Evolutionary conservation across 2,329 filamentous ascomycete species (phyloP).

Genomic region (Paecilomyces variotii): DNA sequence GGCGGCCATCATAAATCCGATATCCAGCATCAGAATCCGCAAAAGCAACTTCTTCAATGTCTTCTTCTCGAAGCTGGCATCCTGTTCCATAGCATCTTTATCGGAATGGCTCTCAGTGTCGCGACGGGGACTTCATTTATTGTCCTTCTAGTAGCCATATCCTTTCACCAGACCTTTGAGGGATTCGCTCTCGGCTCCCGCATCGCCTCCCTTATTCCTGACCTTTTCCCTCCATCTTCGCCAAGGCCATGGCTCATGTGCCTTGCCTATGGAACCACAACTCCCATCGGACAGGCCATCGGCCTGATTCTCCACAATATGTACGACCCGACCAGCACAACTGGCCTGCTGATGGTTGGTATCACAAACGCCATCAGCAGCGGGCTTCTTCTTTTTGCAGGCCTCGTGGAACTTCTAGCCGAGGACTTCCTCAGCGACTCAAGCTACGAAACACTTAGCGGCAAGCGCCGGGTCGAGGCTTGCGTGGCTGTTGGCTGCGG

Average conservation of each 20-base stretch:
- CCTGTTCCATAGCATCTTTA: slow-evolving; percentile 77
- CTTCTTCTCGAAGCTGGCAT: slow-evolving; percentile 75
- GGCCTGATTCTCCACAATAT: slow-evolving; percentile 68
- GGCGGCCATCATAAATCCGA: slow-evolving; percentile 13
- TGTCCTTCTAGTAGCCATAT: slow-evolving; percentile 71
- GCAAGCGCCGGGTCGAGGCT: slow-evolving; percentile 52
- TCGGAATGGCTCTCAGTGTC: slow-evolving; percentile 78
- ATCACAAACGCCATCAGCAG: slow-evolving; percentile 82
- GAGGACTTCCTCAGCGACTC: slow-evolving; percentile 70
- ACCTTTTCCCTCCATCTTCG: slow-evolving; percentile 60
- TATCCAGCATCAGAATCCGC: slow-evolving; percentile 46
- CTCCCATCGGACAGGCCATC: slow-evolving; percentile 75
- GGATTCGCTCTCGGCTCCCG: slow-evolving; percentile 77
- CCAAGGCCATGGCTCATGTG: slow-evolving; percentile 67
- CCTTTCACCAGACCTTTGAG: slow-evolving; percentile 83
- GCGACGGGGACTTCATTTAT: slow-evolving; percentile 71
- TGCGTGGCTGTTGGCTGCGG: slow-evolving; percentile 55
- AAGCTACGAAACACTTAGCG: slow-evolving; percentile 53
- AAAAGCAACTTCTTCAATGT: slow-evolving; percentile 66
- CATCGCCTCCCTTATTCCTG: slow-evolving; percentile 65
- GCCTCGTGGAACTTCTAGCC: slow-evolving; percentile 72
- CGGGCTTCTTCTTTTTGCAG: slow-evolving; percentile 72
- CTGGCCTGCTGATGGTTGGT: slow-evolving; percentile 72
- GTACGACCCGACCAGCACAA: slow-evolving; percentile 70
- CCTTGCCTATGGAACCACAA: slow-evolving; percentile 59